Base-by-base conservation (phyloP, 345 rosid genomes). In the Salix exigua region DNA sequence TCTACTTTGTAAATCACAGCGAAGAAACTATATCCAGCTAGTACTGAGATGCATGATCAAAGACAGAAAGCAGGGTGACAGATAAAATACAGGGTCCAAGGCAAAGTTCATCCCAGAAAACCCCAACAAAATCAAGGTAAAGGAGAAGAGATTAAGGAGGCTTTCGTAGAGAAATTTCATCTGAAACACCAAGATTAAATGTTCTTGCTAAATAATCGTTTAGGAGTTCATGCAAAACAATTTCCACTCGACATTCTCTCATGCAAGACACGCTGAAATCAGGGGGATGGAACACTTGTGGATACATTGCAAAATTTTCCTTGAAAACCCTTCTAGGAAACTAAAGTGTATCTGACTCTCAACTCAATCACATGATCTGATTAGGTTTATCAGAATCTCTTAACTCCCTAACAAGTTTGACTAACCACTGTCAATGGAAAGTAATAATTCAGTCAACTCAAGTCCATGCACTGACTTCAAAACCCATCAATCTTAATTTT, bases 1-100 rank as follows among this genome's bases (percentile, higher is more conserved):
- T 26, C 66, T 19, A 26, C 44, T 68, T 58, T 55, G 42, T 5
- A 48, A 55, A 67, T 42, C 7, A 55, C 12, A 53, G 40, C 7
- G 28, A 28, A 62, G 46, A 74, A 74, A 74, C 42, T 30, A 30
- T 46, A 55, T 62, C 17, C 77, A 48, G 14, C 53, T 61, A 28
- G 37, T 65, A 70, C 46, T 44, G 28, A 11, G 31, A 40, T 67
- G 13, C 72, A 35, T 76, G 60, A 76, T 60, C 61, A 76, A 14
- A n/a, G 51, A 68, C 7, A 50, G 46, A 40, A 40, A 42, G n/a
- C 69, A 58, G 31, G 33, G 13, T 13, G 26, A 4, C 30, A 28
- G 21, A 25, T 9, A 7, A 67, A 51, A 33, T 5, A 38, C 60
- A 21, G 25, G 21, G 19, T 38, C 6, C 42, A 19, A 12, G n/a